Percentiles rank a stretch among this genome's conserved stretches.
phyloP scores from a whole-genome alignment of 2,329 filamentous ascomycete species.

The Pseudogymnoascus sp. region DNA sequence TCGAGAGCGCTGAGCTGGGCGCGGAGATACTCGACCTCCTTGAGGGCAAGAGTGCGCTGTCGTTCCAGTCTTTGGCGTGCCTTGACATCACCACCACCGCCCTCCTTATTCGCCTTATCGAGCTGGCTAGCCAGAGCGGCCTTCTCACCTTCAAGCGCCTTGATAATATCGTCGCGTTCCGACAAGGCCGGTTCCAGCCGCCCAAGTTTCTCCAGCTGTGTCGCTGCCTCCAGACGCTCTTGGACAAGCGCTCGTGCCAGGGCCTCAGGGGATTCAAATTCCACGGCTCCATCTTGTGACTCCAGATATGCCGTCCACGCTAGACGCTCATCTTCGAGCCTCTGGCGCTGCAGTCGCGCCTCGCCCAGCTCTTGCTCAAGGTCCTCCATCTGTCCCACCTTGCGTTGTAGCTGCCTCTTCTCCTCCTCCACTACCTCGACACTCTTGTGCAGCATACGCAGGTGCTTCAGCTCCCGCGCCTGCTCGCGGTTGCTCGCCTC shows the following conservation, averaged over 20 bases:
- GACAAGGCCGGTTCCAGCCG: slow-evolving; percentile 67
- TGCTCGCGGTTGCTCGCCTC: slow-evolving; percentile 78
- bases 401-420: slow-evolving; percentile 73
- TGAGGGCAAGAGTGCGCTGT: slow-evolving; percentile 74
- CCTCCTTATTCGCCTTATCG: slow-evolving; percentile 54
- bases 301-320: slow-evolving; percentile 84
- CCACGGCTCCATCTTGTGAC: slow-evolving; percentile 54
- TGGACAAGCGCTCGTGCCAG: slow-evolving; percentile 77
- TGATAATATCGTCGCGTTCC: slow-evolving; percentile 69
- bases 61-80: slow-evolving; percentile 69
- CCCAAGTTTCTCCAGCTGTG: slow-evolving; percentile 73
- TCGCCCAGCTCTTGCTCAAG: slow-evolving; percentile 72
- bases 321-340: slow-evolving; percentile 78
- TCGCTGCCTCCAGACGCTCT: slow-evolving; percentile 70
- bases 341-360: slow-evolving; percentile 70
- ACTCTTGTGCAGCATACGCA: slow-evolving; percentile 75
- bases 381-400: slow-evolving; percentile 64
- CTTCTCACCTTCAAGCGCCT: slow-evolving; percentile 62
- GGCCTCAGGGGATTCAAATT: slow-evolving; percentile 82
- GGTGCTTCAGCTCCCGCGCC: slow-evolving; percentile 66
- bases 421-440: slow-evolving; percentile 93
- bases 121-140: slow-evolving; percentile 56
- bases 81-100: slow-evolving; percentile 44
- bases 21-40: slow-evolving; percentile 89
- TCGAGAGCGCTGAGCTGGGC: slow-evolving; percentile 87